Conservation (phyloP, 352 stramenopile species). For the Phytophthora sp. region DNA sequence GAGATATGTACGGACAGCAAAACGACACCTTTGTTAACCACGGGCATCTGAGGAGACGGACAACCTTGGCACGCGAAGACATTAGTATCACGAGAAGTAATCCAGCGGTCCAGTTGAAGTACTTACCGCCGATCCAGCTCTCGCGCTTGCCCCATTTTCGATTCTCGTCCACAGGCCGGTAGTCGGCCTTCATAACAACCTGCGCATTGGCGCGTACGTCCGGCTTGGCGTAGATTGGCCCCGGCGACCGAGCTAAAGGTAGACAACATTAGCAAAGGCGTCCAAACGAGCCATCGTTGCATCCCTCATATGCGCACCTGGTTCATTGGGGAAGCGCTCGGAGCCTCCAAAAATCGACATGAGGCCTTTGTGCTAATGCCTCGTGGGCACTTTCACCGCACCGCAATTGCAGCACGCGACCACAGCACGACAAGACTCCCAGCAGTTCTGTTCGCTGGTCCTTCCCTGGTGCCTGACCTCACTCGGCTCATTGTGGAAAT, state of each 20-base stretch:
- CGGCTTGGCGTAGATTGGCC: conserved; percentile 73
- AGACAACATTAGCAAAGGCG: background rate
- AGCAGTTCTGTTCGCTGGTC: background rate
- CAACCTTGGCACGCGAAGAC: conserved; percentile 32
- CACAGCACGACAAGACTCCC: background rate
- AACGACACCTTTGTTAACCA: conserved; percentile 60
- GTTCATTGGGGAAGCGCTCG: conserved; percentile 74
- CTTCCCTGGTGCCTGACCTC: background rate
- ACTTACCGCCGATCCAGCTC: conserved; percentile 79
- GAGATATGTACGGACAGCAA: background rate
- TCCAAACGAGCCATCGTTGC: no score
- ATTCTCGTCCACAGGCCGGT: conserved; percentile 65
- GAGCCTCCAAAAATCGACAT: conserved; percentile 87
- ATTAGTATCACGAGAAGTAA: background rate
- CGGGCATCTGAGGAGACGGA: conserved; percentile 53
- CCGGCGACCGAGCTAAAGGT: conserved; percentile 58
- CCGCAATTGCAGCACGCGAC: background rate
- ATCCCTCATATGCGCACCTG: conserved; percentile 48
- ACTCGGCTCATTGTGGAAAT: conserved; percentile 22
- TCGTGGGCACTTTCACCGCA: background rate
- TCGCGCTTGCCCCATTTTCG: conserved; percentile 79
- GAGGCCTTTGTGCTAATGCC: background rate
- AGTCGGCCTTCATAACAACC: conserved; percentile 80
- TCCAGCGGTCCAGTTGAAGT: background rate
- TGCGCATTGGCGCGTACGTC: conserved; percentile 63